Conservation (phyloP, 2,329 filamentous ascomycete species). For the Cladosporium colombiae region DNA sequence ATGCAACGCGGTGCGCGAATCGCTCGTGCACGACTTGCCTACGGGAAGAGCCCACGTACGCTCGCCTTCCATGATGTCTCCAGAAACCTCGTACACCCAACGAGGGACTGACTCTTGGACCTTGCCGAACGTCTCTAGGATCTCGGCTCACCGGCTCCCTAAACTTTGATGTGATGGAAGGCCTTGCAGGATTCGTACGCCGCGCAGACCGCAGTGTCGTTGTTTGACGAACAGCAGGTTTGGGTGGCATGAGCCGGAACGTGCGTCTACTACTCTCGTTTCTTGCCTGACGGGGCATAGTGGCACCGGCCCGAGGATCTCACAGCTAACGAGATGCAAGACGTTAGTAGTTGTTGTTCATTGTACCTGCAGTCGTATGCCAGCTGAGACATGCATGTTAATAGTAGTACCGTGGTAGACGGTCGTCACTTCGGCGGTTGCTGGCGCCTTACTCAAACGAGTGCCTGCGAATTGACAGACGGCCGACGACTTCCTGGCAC, state of each 20-base stretch:
- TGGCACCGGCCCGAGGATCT: background rate
- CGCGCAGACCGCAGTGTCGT: background rate
- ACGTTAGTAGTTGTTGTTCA: background rate
- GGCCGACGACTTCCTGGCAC: background rate
- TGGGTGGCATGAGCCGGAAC: background rate
- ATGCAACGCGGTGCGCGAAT: background rate
- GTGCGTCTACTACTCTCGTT: background rate
- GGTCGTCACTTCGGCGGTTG: background rate
- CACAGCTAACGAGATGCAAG: background rate
- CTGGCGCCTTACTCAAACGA: background rate
- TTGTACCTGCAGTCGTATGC: background rate
- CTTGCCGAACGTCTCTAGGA: background rate
- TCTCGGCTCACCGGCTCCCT: background rate
- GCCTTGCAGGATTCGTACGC: background rate
- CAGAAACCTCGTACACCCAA: background rate
- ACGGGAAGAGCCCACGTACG: background rate
- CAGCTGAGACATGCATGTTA: background rate
- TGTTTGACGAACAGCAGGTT: background rate
- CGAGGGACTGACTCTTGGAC: background rate
- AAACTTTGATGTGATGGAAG: background rate
- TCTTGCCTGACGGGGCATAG: background rate
- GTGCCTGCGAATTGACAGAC: background rate
- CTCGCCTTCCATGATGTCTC: background rate
- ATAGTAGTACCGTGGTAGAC: background rate
- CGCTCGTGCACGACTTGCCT: background rate